A percentile compares a stretch with the other conserved stretches of the same genome.
These are phyloP conservation scores for Apiospora saccharicola DNA, from an alignment of 2,329 filamentous ascomycete species.

Conservation along the genomic window DNA sequence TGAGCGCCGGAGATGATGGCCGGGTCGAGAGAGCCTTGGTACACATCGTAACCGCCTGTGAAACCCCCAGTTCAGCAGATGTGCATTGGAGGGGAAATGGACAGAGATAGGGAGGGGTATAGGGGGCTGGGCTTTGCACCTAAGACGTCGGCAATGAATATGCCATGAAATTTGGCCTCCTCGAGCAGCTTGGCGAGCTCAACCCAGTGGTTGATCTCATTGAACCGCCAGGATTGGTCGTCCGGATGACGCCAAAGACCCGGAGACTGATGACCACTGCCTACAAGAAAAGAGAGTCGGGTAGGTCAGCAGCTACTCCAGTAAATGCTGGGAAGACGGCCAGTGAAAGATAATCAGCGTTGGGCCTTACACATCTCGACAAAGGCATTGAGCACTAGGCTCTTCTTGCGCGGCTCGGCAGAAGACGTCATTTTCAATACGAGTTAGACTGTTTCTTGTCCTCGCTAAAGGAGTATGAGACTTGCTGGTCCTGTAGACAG, in stretches of 20 bases:
- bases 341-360: background rate
- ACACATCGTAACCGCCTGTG: slow-evolving; percentile 72
- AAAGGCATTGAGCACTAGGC: slow-evolving; percentile 29
- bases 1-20: slow-evolving; percentile 70
- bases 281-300: background rate
- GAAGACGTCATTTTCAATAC: slow-evolving; percentile 3
- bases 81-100: background rate
- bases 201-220: slow-evolving; percentile 67
- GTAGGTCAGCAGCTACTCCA: background rate
- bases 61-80: background rate
- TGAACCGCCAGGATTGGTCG: slow-evolving; percentile 67
- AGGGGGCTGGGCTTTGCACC: slow-evolving; percentile 29
- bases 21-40: slow-evolving; percentile 65
- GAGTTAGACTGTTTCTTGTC: background rate
- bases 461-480: background rate
- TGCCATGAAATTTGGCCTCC: slow-evolving; percentile 67
- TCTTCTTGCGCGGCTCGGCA: slow-evolving; percentile 24
- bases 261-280: slow-evolving; percentile 28
- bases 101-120: background rate
- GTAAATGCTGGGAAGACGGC: no score
- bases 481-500: background rate
- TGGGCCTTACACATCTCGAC: slow-evolving; percentile 27
- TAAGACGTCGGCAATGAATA: slow-evolving; percentile 74
- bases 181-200: slow-evolving; percentile 69
- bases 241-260: slow-evolving; percentile 57